Base-by-base conservation (phyloP, 2,329 filamentous ascomycete species). In the Aspergillus carbonarius region DNA sequence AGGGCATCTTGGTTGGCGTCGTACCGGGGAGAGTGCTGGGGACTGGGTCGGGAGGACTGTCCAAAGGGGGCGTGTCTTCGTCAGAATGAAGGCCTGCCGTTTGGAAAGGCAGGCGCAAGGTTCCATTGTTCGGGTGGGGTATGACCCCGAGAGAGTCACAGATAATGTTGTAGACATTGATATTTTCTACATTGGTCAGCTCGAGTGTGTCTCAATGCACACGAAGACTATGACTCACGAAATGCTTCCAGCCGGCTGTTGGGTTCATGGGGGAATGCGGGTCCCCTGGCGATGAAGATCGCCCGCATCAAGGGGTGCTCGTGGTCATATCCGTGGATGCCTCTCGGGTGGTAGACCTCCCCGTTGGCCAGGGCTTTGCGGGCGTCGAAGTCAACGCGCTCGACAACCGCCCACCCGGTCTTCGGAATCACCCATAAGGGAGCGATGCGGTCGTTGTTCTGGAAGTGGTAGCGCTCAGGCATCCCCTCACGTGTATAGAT, bases 291-390 rank as follows among this genome's bases (percentile, higher is more conserved):
- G 50, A 98, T 83, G 68, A 99, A 99, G 44, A 99, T 96, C 0
- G 95, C 93, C 39, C 95, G 83, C 95, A 99, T 99, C 46, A 99
- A 81, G 0, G 93, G 93, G 72, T 99, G 89, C 69, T 96, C 88
- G 68, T 96, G 89, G 72, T 99, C 95, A 71, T 98, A 99, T 1
- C 95, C 95, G 71, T 99, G 95, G 2, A 99, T 79, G 2, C 95
- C 95, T 27, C 84, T 84, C 0, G 95, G 95, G 65, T 89, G 83
- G 70, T 97, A 99, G 0, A 85, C 80, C 12, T 84, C 73, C 0
- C 85, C 86, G 12, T 86, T 85, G 55, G 83, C 80, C 61, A 87
- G 82, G 0, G 84, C 91, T 50, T 88, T 81, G 42, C 84, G 79
- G 5, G 96, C 83, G 63, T 96, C 82, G 65, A 96, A 92, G 58